Base-by-base conservation (phyloP, 2,329 filamentous ascomycete genomes). In the Curvularia sp. region DNA sequence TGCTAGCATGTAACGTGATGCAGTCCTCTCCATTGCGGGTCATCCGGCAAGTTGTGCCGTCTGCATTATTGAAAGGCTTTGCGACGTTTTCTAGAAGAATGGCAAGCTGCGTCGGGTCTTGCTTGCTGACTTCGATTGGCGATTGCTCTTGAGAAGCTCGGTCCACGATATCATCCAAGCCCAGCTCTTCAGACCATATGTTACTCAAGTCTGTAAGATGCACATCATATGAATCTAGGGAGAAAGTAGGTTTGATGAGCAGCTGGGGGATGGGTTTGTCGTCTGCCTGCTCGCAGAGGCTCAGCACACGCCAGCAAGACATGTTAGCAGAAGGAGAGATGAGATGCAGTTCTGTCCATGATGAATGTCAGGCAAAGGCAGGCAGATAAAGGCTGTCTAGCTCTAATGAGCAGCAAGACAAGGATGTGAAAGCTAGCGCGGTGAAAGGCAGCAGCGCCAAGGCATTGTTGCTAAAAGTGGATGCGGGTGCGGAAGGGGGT, bases 61-160 rank as follows among this genome's bases (percentile, higher is more conserved):
- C 68, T 60, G 76, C 75, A 49, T 72, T 71, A 2, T 74, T 71
- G 4, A 85, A 57, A 63, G 80, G 79, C 80, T 84, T 69, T 49
- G 80, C 76, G 18, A 94, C 79, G 67, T 89, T 88, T 22, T 85
- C 81, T 13, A 93, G 79, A 51, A 94, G 86, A 50, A 88, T 87
- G 26, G 78, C 73, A 77, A 91, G 86, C 68, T 94, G 90, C 50
- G 86, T 84, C 0, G 82, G 79, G 59, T 89, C 73, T 15, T 73
- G 88, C 64, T 89, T 87, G 70, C 84, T 87, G 1, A 91, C 88
- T 71, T 94, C 90, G 60, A 94, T 92, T 60, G 85, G 88, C 15
- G 88, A 90, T 66, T 87, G 83, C 65, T 88, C 83, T 24, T 84
- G 78, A 55, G 85, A 81, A 30, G 86, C 89, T 58, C 89, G 85